phyloP scores from a whole-genome alignment of 2,329 filamentous ascomycete species.

The Verticillium klebahnii region DNA sequence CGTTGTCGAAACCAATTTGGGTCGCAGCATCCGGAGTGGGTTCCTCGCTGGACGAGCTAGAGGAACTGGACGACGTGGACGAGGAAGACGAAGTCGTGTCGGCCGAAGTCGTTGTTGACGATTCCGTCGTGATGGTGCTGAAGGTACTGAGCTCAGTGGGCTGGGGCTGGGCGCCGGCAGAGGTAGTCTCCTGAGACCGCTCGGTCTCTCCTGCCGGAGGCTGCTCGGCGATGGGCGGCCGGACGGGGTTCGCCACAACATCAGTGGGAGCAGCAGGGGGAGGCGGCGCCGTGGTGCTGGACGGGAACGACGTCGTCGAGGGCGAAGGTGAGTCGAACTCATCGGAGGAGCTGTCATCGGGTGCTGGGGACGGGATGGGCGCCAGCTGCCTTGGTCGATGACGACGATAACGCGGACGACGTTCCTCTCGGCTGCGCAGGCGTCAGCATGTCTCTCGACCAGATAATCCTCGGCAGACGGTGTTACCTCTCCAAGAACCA shows the following conservation, averaged over 20 bases:
- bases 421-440: neutral
- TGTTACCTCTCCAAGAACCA: neutral
- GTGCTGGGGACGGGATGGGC: neutral
- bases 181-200: neutral
- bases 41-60: neutral
- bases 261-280: constrained; percentile 5
- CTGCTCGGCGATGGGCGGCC: neutral
- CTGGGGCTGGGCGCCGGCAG: neutral
- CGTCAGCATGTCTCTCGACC: neutral
- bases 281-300: constrained; percentile 1
- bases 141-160: neutral
- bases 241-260: neutral
- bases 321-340: constrained; percentile 10
- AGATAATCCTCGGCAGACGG: too few relatives aligned
- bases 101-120: neutral
- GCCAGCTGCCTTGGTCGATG: neutral
- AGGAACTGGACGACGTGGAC: constrained; percentile 2
- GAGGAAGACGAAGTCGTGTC: neutral
- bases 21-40: neutral
- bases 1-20: constrained; percentile 4
- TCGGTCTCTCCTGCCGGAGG: neutral
- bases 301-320: neutral
- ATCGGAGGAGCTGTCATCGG: constrained; percentile 1
- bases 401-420: neutral
- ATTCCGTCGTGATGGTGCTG: neutral